phyloP scores from a whole-genome alignment of 345 rosid genomes.

The Lumnitzera racemosa region DNA sequence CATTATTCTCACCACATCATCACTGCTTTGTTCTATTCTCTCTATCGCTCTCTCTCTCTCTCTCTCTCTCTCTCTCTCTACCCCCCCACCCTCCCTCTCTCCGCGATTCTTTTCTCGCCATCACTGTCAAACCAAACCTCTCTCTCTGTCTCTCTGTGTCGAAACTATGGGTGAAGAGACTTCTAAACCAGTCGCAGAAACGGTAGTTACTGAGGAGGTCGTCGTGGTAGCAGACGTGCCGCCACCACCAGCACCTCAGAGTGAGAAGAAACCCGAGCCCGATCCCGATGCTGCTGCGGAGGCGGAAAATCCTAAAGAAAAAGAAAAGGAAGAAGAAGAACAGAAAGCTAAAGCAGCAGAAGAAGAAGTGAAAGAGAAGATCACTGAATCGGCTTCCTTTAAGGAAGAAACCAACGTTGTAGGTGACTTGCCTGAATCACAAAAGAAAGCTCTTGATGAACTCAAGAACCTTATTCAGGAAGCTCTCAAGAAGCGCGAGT shows the following conservation, averaged over 20 bases:
- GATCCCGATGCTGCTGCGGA: slow-evolving; percentile 10
- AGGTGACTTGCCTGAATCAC: slow-evolving; percentile 17
- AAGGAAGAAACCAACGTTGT: slow-evolving; percentile 22
- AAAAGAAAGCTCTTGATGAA: slow-evolving; percentile 24
- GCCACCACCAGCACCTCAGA: neutral
- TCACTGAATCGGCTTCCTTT: slow-evolving; percentile 10
- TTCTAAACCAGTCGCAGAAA: slow-evolving; percentile 11
- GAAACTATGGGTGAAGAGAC: neutral
- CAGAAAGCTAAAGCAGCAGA: slow-evolving; percentile 4
- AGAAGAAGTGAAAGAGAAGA: slow-evolving; percentile 8
- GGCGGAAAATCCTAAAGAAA: neutral
- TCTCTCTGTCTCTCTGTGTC: neutral
- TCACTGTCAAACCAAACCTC: neutral
- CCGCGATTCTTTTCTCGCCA: neutral
- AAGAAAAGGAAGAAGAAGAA: slow-evolving; percentile 4
- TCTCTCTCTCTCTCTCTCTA: slow-evolving; percentile 1
- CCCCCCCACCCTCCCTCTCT: neutral
- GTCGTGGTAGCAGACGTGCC: slow-evolving; percentile 7
- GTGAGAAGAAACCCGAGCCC: slow-evolving; percentile 1
- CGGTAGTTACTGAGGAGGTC: neutral
- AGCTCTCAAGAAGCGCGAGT: slow-evolving; percentile 18
- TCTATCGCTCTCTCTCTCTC: neutral
- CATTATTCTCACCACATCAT: neutral
- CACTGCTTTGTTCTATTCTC: neutral
- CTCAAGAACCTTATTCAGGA: slow-evolving; percentile 16